Base-by-base conservation (phyloP, 139 green algal species). In the Closterium sp. region DNA sequence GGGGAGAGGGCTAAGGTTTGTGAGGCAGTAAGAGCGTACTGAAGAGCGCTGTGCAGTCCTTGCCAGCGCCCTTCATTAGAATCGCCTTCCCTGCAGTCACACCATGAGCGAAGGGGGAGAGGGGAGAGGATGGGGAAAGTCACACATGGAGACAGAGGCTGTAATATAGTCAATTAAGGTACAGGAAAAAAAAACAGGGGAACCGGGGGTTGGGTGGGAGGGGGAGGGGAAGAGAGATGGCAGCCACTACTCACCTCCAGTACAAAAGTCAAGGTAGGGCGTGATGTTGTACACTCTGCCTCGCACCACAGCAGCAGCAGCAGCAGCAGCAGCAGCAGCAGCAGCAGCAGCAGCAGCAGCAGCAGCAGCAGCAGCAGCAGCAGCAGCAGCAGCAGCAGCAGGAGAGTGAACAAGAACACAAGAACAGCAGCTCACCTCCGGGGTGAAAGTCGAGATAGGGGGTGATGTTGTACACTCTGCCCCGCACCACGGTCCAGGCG, bases 241-340 rank as follows among this genome's bases (percentile, higher is more conserved):
- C 34, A 42, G 34, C 34, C 6, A 42, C 34, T 7, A 70, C 50
- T 70, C 13, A 94, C 97, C 97, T 42, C 98, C 98, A 4, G 98
- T 98, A 95, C 99, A 98, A n/a, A 97, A 97, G 30, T 97, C 95
- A 31, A 99, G 92, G 95, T 98, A 99, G 28, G 96, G 94, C 31
- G 98, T 98, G 31, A 97, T 97, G 94, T 99, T 97, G 93, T 99
- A 99, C 89, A 99, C 97, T 94, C 97, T 98, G 30, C 97, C 96
- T 4, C 93, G 91, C 32, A 99, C 90, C 0, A 98, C 97, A 32
- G 97, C 42, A 62, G 42, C 42, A 62, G 42, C n/a, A n/a, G n/a
- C n/a, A n/a, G n/a, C n/a, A n/a, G n/a, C n/a, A n/a, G n/a, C n/a
- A n/a, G n/a, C n/a, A n/a, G n/a, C n/a, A n/a, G n/a, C n/a, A n/a